Evolutionary conservation across 768 basidiomycete species (phyloP).

Genomic region (Amanita inopinata): DNA sequence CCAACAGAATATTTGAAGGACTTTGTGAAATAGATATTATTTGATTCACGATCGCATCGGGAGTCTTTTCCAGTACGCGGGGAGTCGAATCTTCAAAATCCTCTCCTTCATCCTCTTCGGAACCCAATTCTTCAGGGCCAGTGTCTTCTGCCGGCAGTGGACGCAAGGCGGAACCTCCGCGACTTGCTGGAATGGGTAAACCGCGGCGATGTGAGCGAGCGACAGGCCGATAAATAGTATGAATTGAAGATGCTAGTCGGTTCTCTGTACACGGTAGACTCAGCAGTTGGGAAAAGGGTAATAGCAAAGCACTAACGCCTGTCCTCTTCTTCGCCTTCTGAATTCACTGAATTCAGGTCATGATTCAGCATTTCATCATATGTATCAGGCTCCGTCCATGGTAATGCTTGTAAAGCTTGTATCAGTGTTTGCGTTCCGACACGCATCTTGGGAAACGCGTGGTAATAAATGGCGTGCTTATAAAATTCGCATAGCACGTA

Average conservation of each 20-base stretch:
- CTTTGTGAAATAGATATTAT: conserved; percentile 9
- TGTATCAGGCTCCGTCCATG: conserved; percentile 65
- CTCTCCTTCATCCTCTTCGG: conserved; percentile 38
- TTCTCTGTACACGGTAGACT: conserved; percentile 21
- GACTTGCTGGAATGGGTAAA: conserved; percentile 15
- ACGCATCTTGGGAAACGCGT: conserved; percentile 50
- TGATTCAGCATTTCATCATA: conserved; percentile 49
- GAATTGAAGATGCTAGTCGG: conserved; percentile 74
- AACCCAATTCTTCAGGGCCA: conserved; percentile 30
- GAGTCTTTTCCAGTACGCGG: conserved; percentile 18
- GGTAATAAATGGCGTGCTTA: conserved; percentile 9
- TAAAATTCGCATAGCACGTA: conserved; percentile 25
- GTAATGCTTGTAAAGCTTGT: conserved; percentile 79
- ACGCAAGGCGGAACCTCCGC: conserved; percentile 13
- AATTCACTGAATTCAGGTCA: conserved; percentile 31
- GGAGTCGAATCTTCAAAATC: conserved; percentile 53
- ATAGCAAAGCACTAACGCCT: conserved; percentile 22
- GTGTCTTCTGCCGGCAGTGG: conserved; percentile 23
- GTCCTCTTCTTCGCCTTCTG: conserved; percentile 68
- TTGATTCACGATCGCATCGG: conserved; percentile 3
- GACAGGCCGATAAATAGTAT: conserved; percentile 76
- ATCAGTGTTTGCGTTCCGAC: conserved; percentile 84
- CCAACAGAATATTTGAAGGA: neutral
- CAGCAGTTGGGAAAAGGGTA: conserved; percentile 1
- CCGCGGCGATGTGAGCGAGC: conserved; percentile 49